Conservation (phyloP, 1,139 yeast species). For the Cylindricascospora bacillispora region DNA sequence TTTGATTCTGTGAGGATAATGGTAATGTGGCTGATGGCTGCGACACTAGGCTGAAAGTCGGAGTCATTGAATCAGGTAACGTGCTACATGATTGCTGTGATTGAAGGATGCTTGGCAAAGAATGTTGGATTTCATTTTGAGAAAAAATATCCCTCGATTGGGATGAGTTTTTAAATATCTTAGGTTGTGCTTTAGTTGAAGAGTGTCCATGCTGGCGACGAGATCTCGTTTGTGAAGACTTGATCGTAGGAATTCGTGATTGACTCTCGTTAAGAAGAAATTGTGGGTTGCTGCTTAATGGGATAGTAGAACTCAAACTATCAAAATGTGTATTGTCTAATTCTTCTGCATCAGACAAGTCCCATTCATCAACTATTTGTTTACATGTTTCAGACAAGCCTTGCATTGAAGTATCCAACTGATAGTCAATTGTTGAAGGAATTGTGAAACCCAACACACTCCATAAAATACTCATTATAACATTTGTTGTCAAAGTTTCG, state of each 20-base stretch:
- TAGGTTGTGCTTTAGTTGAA: too few relatives aligned
- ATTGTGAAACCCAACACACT: conserved; percentile 9
- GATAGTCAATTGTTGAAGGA: conserved; percentile 5
- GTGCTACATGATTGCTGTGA: conserved; percentile 1
- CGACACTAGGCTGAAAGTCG: conserved; percentile 3
- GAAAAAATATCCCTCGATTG: too few relatives aligned
- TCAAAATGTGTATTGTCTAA: conserved; percentile 1
- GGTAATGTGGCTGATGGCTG: conserved; percentile 1
- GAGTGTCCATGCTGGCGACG: too few relatives aligned
- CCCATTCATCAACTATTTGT: conserved; percentile 19
- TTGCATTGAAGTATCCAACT: too few relatives aligned
- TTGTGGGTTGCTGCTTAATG: conserved; percentile 11
- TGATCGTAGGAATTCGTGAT: conserved; percentile 4
- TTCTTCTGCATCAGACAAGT: conserved; percentile 6
- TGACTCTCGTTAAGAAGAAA: conserved; percentile 4
- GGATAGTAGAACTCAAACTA: conserved; percentile 3
- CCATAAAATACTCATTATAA: conserved; percentile 13
- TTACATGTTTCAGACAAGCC: too few relatives aligned
- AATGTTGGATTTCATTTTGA: too few relatives aligned
- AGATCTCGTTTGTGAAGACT: conserved; percentile 3
- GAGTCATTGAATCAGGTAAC: conserved; percentile 3
- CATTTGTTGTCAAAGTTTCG: conserved; percentile 11
- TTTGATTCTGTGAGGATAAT: conserved; percentile 3
- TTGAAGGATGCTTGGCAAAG: too few relatives aligned
- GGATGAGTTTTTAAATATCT: too few relatives aligned